phyloP scores from a whole-genome alignment of 1,284 basidiomycete species.

The Irpex sp. region DNA sequence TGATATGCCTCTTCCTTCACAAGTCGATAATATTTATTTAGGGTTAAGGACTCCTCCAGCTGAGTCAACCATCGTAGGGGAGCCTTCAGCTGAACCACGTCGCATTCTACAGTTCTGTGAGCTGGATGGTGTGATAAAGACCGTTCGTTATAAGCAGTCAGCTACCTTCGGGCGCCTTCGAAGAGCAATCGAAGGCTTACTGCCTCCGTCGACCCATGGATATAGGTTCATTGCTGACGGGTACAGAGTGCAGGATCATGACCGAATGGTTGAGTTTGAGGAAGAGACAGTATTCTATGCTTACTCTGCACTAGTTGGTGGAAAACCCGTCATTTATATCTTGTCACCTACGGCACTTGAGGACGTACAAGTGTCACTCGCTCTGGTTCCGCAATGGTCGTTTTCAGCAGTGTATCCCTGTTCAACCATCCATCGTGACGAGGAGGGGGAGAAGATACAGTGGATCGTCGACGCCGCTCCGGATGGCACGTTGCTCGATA shows the following conservation, averaged over 20 bases:
- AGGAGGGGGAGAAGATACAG: not conserved
- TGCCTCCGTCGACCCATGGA: no score
- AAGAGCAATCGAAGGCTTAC: no score
- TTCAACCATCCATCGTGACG: not conserved
- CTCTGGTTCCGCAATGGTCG: not conserved
- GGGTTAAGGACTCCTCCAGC: no score
- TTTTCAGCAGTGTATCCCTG: not conserved
- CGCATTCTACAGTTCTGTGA: no score
- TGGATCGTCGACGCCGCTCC: not conserved
- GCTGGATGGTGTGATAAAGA: no score
- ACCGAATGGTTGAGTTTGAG: not conserved
- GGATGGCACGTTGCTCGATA: not conserved
- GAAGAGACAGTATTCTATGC: not conserved
- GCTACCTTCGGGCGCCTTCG: no score
- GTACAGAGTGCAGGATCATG: not conserved
- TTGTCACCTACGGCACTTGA: not conserved
- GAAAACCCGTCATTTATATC: not conserved
- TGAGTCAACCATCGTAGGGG: no score
- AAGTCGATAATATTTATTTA: no score
- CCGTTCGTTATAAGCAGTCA: no score
- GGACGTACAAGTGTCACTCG: not conserved
- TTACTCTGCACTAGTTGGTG: not conserved
- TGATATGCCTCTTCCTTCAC: no score
- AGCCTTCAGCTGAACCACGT: no score
- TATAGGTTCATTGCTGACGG: no score